Evolutionary conservation across 768 basidiomycete genomes (phyloP).

Genomic region (Tephrocybe sp.): DNA sequence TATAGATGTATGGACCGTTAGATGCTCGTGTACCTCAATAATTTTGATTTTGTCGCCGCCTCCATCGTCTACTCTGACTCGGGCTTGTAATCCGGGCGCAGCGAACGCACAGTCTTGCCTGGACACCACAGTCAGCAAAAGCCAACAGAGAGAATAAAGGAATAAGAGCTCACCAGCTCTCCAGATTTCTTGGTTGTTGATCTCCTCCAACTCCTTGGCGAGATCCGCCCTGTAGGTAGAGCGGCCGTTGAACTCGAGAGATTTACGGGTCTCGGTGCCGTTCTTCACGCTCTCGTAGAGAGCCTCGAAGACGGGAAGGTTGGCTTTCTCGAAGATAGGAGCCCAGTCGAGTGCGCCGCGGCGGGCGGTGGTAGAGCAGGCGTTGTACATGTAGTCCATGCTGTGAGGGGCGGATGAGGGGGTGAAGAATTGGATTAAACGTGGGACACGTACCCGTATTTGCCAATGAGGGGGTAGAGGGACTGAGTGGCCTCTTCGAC

Average conservation of each 20-base stretch:
- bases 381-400: constrained; percentile 99
- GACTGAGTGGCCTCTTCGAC: constrained; percentile 99
- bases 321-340: constrained; percentile 92
- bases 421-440: not conserved
- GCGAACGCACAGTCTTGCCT: constrained; percentile 88
- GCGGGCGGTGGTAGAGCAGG: constrained; percentile 98
- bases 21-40: too few relatives aligned
- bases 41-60: too few relatives aligned
- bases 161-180: constrained; percentile 64
- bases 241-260: constrained; percentile 94
- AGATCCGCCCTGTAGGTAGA: constrained; percentile 92
- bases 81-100: constrained; percentile 84
- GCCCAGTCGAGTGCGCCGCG: constrained; percentile 99
- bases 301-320: constrained; percentile 90
- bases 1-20: too few relatives aligned
- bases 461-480: constrained; percentile 94
- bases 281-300: constrained; percentile 94
- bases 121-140: constrained; percentile 9
- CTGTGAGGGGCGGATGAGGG: constrained; percentile 36
- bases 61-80: constrained; percentile 43
- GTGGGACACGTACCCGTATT: constrained; percentile 70
- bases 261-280: constrained; percentile 96
- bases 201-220: constrained; percentile 88
- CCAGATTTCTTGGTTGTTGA: constrained; percentile 99
- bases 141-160: not conserved